Conservation (phyloP, 2,329 filamentous ascomycete genomes). For the Ophiostoma himal-ulmi region DNA sequence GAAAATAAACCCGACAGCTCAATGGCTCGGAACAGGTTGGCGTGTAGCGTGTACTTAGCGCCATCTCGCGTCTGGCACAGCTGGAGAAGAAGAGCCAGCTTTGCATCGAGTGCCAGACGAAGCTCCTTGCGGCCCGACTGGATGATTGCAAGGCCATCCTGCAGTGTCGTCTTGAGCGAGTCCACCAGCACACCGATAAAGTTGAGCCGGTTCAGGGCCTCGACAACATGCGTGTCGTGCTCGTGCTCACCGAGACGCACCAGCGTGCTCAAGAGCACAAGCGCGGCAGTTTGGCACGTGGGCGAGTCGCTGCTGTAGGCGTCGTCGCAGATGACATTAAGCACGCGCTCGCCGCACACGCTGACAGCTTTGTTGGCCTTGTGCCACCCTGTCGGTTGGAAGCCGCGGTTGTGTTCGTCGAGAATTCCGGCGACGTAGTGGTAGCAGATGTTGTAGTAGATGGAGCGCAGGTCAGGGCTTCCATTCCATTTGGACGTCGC, state of each 20-base stretch:
- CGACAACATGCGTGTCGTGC: constrained; percentile 67
- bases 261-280: constrained; percentile 75
- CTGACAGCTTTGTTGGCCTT: constrained; percentile 68
- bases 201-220: constrained; percentile 76
- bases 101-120: constrained; percentile 58
- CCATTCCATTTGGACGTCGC: constrained; percentile 71
- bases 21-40: constrained; percentile 76
- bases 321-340: constrained; percentile 88
- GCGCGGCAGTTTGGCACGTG: constrained; percentile 74
- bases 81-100: constrained; percentile 74
- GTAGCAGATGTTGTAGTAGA: constrained; percentile 89
- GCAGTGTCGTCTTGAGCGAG: constrained; percentile 69
- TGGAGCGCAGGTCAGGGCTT: constrained; percentile 65
- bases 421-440: constrained; percentile 71
- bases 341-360: constrained; percentile 65
- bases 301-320: constrained; percentile 76
- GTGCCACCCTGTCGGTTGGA: constrained; percentile 40
- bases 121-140: constrained; percentile 38
- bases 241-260: constrained; percentile 62
- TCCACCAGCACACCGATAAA: constrained; percentile 88
- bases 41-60: constrained; percentile 79
- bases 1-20: constrained; percentile 79
- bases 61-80: constrained; percentile 80
- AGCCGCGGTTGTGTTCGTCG: constrained; percentile 43
- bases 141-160: constrained; percentile 56